Conservation (phyloP, 1,284 basidiomycete species). For the Leucoagaricus sp. region DNA sequence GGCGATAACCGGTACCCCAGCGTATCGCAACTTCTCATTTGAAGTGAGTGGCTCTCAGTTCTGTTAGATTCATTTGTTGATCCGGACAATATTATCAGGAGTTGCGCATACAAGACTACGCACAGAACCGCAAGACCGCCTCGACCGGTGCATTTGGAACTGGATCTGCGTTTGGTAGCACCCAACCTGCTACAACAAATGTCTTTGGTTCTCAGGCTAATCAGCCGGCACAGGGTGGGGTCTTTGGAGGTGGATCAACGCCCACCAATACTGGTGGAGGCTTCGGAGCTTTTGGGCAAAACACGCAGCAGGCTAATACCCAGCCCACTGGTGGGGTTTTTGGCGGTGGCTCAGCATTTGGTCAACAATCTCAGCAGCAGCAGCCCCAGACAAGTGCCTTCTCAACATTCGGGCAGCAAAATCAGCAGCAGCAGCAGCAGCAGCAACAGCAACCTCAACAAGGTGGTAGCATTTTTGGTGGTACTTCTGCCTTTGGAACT, state of each 20-base stretch:
- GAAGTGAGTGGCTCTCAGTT: constrained; percentile 47
- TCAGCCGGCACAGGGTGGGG: constrained; percentile 31
- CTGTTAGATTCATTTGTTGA: constrained; percentile 7
- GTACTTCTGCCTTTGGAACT: constrained; percentile 39
- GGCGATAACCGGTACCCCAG: constrained; percentile 71
- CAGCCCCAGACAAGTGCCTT: constrained; percentile 36
- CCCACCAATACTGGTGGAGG: constrained; percentile 26
- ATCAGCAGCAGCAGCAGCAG: constrained; percentile 31
- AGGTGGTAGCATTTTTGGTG: constrained; percentile 30
- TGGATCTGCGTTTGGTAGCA: constrained; percentile 42
- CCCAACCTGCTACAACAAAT: constrained; percentile 31
- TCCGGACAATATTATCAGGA: constrained; percentile 45
- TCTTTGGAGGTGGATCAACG: constrained; percentile 33
- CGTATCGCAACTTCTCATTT: constrained; percentile 69
- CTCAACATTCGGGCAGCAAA: constrained; percentile 44
- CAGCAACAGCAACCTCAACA: constrained; percentile 29
- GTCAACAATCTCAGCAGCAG: constrained; percentile 16
- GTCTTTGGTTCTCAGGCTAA: constrained; percentile 31
- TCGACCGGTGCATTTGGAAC: constrained; percentile 41
- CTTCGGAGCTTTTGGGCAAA: constrained; percentile 37
- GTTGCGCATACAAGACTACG: constrained; percentile 73
- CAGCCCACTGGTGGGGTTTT: constrained; percentile 38
- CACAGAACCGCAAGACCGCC: constrained; percentile 70
- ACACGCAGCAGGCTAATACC: constrained; percentile 17
- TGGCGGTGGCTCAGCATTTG: constrained; percentile 36